Evolutionary conservation across 192 early-diverging fungal species (phyloP).

Genomic region (Mortierella alpina): DNA sequence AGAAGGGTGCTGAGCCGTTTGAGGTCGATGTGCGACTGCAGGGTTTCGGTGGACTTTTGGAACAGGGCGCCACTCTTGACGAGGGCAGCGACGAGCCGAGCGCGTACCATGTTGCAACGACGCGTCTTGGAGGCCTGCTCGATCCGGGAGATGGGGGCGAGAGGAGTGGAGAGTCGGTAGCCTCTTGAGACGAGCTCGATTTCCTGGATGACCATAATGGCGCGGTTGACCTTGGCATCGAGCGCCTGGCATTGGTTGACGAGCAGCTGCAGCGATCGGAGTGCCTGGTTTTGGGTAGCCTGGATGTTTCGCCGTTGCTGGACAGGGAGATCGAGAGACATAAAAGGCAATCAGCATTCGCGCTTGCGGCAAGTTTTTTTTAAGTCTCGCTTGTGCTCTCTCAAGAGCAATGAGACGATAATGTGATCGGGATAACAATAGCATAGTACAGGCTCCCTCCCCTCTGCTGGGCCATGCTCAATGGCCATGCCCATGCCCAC

Average conservation of each 20-base stretch:
- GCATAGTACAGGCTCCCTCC: too few relatives aligned
- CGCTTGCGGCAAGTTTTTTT: not conserved
- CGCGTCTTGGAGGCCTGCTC: conserved; percentile 65
- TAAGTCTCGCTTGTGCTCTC: not conserved
- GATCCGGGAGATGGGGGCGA: conserved; percentile 71
- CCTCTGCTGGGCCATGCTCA: too few relatives aligned
- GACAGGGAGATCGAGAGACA: not conserved
- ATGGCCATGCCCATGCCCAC: too few relatives aligned
- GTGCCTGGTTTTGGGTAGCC: conserved; percentile 54
- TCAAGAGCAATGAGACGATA: not conserved
- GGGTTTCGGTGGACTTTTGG: conserved; percentile 58
- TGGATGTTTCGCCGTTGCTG: conserved; percentile 62
- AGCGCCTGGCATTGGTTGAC: conserved; percentile 59
- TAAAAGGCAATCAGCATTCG: not conserved
- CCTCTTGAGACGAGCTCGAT: conserved; percentile 73
- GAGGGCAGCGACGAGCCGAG: conserved; percentile 53
- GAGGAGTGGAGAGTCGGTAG: conserved; percentile 67
- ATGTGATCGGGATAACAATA: too few relatives aligned
- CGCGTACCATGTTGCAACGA: conserved; percentile 62
- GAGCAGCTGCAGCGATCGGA: conserved; percentile 54
- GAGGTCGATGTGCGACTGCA: conserved; percentile 56
- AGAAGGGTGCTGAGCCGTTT: conserved; percentile 55
- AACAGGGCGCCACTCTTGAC: conserved; percentile 57
- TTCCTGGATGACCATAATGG: conserved; percentile 68
- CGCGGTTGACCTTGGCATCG: conserved; percentile 63